phyloP scores from a whole-genome alignment of 768 basidiomycete genomes.

The Ramaria rubella region DNA sequence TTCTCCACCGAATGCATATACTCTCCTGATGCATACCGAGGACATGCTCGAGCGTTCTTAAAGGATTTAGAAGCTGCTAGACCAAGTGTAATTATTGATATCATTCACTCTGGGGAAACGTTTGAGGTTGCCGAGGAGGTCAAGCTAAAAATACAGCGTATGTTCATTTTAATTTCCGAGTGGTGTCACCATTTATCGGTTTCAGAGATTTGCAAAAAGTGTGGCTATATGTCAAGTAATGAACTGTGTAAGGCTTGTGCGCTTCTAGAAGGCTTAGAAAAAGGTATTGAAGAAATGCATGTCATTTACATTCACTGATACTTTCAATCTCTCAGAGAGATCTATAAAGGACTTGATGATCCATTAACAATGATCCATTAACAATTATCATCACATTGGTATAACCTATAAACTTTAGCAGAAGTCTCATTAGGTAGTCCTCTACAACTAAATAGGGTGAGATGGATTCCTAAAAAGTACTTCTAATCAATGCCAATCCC shows the following conservation, averaged over 20 bases:
- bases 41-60: slow-evolving; percentile 88
- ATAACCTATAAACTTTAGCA: too few species aligned
- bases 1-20: slow-evolving; percentile 99
- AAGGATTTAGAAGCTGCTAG: slow-evolving; percentile 94
- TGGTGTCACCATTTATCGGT: neutral
- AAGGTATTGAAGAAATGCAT: slow-evolving; percentile 51
- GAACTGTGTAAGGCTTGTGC: slow-evolving; percentile 95
- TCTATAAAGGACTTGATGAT: too few species aligned
- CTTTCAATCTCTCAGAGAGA: neutral
- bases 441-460: too few species aligned
- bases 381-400: too few species aligned
- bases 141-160: slow-evolving; percentile 85
- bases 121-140: slow-evolving; percentile 82
- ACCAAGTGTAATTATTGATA: slow-evolving; percentile 94
- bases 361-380: too few species aligned
- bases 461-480: too few species aligned
- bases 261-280: slow-evolving; percentile 82
- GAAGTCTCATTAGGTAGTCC: too few species aligned
- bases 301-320: slow-evolving; percentile 7
- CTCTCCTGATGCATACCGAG: slow-evolving; percentile 96
- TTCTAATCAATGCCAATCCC: neutral
- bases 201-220: slow-evolving; percentile 82
- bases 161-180: slow-evolving; percentile 24
- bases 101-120: slow-evolving; percentile 93
- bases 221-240: slow-evolving; percentile 95